Evolutionary conservation across 129 eudicot species (phyloP), one percentile per base, ranked within the genome.

Genomic region (Smallanthus sonchifolius): DNA sequence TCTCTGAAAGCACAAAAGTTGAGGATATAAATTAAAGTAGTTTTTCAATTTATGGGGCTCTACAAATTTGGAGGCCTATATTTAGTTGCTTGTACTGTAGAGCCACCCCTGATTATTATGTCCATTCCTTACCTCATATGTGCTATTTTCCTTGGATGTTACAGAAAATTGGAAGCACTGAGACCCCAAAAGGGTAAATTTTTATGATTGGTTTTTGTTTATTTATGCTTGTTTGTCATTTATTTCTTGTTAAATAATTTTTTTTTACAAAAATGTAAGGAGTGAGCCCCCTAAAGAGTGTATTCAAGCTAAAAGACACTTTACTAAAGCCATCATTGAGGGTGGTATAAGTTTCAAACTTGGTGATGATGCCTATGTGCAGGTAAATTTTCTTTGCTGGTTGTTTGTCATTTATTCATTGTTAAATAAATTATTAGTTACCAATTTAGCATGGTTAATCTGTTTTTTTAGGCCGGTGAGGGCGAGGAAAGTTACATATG

Each of bases 401-500:
- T 64, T 0, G 49, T 39, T 16, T 32, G 39, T 2, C 66, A 66
- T 39, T 49, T 51, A 28, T 14, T 56, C n/a, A 54, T 57, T 7
- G 24, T 4, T 54, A 35, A n/a, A n/a, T n/a, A n/a, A n/a, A n/a
- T n/a, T n/a, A n/a, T n/a, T n/a, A n/a, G n/a, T n/a, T n/a, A n/a
- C n/a, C n/a, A n/a, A n/a, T n/a, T n/a, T n/a, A 37, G 4, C 4
- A 20, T 9, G 0, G 39, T 66, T 39, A 37, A 9, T 47, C 34
- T 48, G 16, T 45, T 39, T 69, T 35, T 56, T 16, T 71, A 93
- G 98, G 91, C 80, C 30, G 98, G 77, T 11, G 89, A 82, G 0
- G 94, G 89, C 0, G 69, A 87, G 14, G 79, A 78, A 2, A 54
- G 73, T 54, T 91, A 81, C 73, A 95, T 95, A 0, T 83, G 99